Evolutionary conservation across 2,329 filamentous ascomycete species (phyloP).

Genomic region (Decorospora gaudefroyi): DNA sequence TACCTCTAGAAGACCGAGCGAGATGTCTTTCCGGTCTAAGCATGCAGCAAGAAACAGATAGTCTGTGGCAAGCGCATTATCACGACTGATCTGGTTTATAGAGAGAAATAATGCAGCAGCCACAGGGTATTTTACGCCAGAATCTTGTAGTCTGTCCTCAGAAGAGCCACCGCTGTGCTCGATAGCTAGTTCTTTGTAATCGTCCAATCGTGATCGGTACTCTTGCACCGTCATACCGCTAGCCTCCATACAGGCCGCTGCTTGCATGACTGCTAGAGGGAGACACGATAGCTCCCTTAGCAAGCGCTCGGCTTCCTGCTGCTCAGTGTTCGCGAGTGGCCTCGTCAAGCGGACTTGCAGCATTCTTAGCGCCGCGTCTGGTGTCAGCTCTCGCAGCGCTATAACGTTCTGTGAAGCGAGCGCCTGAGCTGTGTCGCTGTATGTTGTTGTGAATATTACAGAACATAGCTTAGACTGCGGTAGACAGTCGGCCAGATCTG

Average conservation of each 20-base stretch:
- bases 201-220: constrained; percentile 18
- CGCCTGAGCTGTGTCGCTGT: constrained; percentile 13
- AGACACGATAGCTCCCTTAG: constrained; percentile 24
- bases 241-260: constrained; percentile 21
- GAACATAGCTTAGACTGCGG: constrained; percentile 19
- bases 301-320: constrained; percentile 17
- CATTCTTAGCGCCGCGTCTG: constrained; percentile 22
- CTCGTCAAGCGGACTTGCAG: constrained; percentile 18
- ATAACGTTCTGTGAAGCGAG: constrained; percentile 22
- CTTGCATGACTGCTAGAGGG: constrained; percentile 25
- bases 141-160: constrained; percentile 28
- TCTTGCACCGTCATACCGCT: constrained; percentile 13
- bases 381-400: constrained; percentile 19
- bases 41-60: constrained; percentile 49
- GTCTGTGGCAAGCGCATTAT: constrained; percentile 41
- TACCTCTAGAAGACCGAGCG: constrained; percentile 22
- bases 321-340: constrained; percentile 9
- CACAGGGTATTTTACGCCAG: constrained; percentile 46
- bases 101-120: constrained; percentile 52
- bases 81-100: constrained; percentile 37
- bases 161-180: constrained; percentile 43
- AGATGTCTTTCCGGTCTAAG: constrained; percentile 36
- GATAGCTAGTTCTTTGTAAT: no score
- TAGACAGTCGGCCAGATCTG: constrained; percentile 18
- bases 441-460: constrained; percentile 24